Conservation (phyloP, 805 yeast species). For the Zygotorulaspora chibaensis region DNA sequence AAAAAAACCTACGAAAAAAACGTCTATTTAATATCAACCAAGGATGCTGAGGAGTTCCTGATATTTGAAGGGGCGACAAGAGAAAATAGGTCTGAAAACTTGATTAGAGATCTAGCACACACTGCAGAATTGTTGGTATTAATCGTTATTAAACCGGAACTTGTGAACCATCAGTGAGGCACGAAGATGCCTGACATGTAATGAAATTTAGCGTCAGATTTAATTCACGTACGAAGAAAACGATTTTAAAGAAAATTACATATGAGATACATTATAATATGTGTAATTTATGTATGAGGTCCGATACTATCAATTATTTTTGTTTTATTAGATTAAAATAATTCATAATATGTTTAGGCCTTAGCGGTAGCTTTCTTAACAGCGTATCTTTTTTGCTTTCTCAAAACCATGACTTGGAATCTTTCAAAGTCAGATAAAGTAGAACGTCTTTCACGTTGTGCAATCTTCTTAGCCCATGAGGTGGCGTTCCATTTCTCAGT, state of each 20-base stretch:
- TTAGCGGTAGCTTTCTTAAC: conserved; percentile 95
- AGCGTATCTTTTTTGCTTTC: conserved; percentile 95
- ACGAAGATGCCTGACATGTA: too few species aligned
- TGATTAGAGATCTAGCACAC: background rate
- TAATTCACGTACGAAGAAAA: conserved; percentile 5
- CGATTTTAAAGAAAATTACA: conserved; percentile 15
- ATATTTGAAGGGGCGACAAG: conserved; percentile 3
- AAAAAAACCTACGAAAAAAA: conserved; percentile 21
- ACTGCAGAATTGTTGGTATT: conserved; percentile 20
- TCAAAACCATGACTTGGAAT: conserved; percentile 97
- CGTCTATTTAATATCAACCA: conserved; percentile 36
- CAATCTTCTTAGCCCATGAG: conserved; percentile 97
- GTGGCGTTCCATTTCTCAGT: conserved; percentile 88
- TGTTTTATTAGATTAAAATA: background rate
- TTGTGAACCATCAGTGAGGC: background rate
- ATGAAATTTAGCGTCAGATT: too few species aligned
- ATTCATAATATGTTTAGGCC: conserved; percentile 52
- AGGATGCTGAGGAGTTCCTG: conserved; percentile 18
- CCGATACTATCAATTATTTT: conserved; percentile 1
- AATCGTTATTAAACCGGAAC: conserved; percentile 23
- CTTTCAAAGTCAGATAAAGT: conserved; percentile 96
- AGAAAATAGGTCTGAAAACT: conserved; percentile 16
- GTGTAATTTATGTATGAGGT: conserved; percentile 1
- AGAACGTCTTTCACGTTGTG: conserved; percentile 90
- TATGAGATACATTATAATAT: conserved; percentile 10